Evolutionary conservation across 202 grass and related monocot species (phyloP), one percentile per base, ranked within the genome.

Genomic region (Digitaria exilis): DNA sequence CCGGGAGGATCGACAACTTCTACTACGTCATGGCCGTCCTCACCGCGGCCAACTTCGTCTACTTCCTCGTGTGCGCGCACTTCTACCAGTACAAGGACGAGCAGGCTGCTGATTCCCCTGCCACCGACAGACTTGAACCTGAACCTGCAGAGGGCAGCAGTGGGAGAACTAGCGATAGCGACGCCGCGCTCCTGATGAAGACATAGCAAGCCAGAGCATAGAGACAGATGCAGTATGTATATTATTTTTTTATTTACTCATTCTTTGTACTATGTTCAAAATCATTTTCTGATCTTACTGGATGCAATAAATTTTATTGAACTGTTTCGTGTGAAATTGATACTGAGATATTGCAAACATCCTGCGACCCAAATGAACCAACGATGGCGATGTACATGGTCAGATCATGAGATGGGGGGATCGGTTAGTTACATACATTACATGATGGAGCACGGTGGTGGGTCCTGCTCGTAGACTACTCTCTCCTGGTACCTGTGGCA

Each of bases 31-130:
- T 94, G 75, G 83, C 80, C 21, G 79, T 84, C 31, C 68, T 94
- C 8, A 75, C 73, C 42, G 71, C 58, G 0, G 37, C 79, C 30
- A 94, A 91, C 69, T 29, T 91, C 7, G 2, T 82, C 4, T 89
- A 77, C 71, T 89, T 94, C 75, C 77, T 91, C 25, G 31, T 88
- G 0, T 91, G 84, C 73, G 57, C 89, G 13, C 32, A 89, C 69
- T 89, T 90, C 78, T 94, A 91, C 76, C 50, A 42, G 15, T 94
- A 91, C 59, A 91, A 94, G 56, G 88, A 78, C n/a, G 58, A 77
- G 45, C 73, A 73, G 71, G 18, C 51, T 6, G n/a, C 61, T 3
- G 74, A 62, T 7, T 9, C 28, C 6, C 39, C 26, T 60, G 16
- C 42, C 3, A 13, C 19, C 34, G 48, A 2, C 18, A 64, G n/a